These are phyloP conservation scores for Spiromyces aspiralis DNA, from an alignment of 371 early-diverging fungal genomes.

Conservation along the genomic window DNA sequence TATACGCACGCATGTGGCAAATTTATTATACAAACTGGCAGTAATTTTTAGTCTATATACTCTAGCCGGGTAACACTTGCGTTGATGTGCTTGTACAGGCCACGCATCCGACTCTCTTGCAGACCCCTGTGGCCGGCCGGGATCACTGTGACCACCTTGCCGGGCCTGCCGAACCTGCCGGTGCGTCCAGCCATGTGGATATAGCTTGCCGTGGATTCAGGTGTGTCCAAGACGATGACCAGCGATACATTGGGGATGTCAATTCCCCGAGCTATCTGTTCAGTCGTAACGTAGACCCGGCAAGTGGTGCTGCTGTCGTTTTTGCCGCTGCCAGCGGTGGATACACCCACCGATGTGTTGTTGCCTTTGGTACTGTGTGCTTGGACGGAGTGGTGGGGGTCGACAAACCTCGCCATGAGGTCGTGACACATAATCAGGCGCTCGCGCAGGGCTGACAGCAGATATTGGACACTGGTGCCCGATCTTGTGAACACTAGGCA, in stretches of 20 bases:
- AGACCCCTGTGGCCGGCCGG: conserved; percentile 9
- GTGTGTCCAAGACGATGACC: conserved; percentile 19
- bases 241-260: conserved; percentile 14
- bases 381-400: too few relatives aligned
- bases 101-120: conserved; percentile 25
- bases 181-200: conserved; percentile 20
- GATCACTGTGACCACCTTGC: conserved; percentile 16
- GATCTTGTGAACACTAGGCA: background rate
- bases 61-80: conserved; percentile 1
- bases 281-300: conserved; percentile 16
- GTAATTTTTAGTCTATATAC: background rate
- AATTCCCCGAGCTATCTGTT: conserved; percentile 18
- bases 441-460: background rate
- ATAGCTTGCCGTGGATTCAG: conserved; percentile 13
- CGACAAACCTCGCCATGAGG: background rate
- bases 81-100: conserved; percentile 7
- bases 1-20: too few relatives aligned
- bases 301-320: background rate
- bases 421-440: background rate
- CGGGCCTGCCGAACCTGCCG: conserved; percentile 14
- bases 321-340: background rate
- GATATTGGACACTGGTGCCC: background rate
- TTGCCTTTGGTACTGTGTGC: too few relatives aligned
- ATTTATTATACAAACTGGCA: background rate
- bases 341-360: too few relatives aligned